phyloP scores from a whole-genome alignment of 2,329 filamentous ascomycete species.

The Ceratocystis cacaofunesta region DNA sequence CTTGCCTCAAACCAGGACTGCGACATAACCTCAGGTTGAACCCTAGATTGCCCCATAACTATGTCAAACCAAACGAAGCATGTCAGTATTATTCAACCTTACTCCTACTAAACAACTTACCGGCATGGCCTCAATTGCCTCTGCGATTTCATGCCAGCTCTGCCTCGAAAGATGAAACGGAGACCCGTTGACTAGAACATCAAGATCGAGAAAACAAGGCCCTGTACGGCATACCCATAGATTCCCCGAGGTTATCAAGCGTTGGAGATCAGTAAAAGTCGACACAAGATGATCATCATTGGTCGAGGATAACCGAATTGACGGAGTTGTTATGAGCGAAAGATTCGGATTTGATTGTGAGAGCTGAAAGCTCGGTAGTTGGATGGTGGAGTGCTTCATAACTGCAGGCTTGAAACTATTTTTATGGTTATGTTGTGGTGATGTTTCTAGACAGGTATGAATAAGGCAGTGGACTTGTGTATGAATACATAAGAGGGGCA shows the following conservation, averaged over 20 bases:
- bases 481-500: background rate
- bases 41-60: slow-evolving; percentile 16
- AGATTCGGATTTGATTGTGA: slow-evolving; percentile 1
- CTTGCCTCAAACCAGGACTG: background rate
- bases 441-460: background rate
- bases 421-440: background rate
- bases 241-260: slow-evolving; percentile 2
- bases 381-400: slow-evolving; percentile 5
- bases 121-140: slow-evolving; percentile 13
- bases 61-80: background rate
- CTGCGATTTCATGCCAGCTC: slow-evolving; percentile 5
- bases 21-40: slow-evolving; percentile 13
- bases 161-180: slow-evolving; percentile 7
- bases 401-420: background rate
- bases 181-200: slow-evolving; percentile 12
- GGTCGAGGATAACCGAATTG: background rate
- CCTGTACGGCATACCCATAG: slow-evolving; percentile 17
- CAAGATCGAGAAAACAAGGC: slow-evolving; percentile 12
- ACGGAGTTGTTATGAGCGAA: background rate
- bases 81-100: background rate
- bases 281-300: background rate
- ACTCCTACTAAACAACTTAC: slow-evolving; percentile 5
- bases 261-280: slow-evolving; percentile 9
- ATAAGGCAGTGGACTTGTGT: background rate
- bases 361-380: slow-evolving; percentile 7